These are phyloP conservation scores for Xylariaceae sp. DNA, from an alignment of 2,329 filamentous ascomycete genomes.

Conservation along the genomic window DNA sequence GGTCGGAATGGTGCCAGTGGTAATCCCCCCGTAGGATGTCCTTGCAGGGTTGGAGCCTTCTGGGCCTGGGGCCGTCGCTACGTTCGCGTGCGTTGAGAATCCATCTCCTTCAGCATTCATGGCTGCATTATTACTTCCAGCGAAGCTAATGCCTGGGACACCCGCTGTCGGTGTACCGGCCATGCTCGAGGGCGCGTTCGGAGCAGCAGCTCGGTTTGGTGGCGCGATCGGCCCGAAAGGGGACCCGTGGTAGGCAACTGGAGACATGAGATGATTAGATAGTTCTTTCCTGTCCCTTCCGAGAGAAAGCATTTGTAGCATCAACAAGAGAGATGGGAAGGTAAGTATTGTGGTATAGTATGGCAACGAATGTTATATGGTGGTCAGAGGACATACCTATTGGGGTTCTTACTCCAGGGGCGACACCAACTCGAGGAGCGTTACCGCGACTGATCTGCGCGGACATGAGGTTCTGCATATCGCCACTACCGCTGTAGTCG, in stretches of 20 bases:
- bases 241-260: neutral
- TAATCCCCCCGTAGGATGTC: neutral
- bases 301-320: neutral
- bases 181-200: neutral
- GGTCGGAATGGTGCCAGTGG: constrained; percentile 4
- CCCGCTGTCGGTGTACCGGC: no score
- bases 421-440: constrained; percentile 2
- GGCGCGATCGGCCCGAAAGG: constrained; percentile 28
- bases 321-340: neutral
- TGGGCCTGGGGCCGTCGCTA: neutral
- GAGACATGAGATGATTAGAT: constrained; percentile 3
- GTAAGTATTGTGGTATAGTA: neutral
- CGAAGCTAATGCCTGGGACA: neutral
- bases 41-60: neutral
- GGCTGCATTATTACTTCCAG: neutral
- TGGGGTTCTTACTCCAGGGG: constrained; percentile 8
- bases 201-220: constrained; percentile 12
- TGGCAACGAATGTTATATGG: neutral
- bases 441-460: constrained; percentile 3
- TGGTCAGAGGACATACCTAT: constrained; percentile 12
- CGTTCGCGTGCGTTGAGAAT: neutral
- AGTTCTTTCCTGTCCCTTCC: no score
- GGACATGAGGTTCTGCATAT: constrained; percentile 5
- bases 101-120: no score
- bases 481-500: neutral